Evolutionary conservation across 2,329 filamentous ascomycete species (phyloP).

Genomic region (Ceratocystis papillata): DNA sequence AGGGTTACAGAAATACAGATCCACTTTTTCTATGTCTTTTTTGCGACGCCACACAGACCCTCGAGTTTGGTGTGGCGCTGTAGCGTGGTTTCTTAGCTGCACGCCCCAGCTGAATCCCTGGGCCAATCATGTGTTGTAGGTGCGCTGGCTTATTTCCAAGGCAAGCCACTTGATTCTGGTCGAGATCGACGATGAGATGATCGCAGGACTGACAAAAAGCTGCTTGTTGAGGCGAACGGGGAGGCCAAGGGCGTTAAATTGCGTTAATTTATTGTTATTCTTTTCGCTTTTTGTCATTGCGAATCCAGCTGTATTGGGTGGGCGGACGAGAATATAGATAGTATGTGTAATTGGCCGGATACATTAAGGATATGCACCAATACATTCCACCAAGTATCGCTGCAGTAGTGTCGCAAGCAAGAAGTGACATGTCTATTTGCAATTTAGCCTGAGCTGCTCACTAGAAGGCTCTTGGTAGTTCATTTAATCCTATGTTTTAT

Average conservation of each 20-base stretch:
- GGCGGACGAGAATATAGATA: background rate
- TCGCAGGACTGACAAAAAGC: background rate
- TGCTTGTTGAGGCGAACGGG: background rate
- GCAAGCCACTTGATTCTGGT: background rate
- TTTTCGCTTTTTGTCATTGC: background rate
- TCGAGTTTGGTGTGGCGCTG: too few relatives aligned
- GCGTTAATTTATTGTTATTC: background rate
- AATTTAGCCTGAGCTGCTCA: background rate
- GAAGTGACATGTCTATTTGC: slow-evolving; percentile 1
- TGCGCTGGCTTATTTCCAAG: too few relatives aligned
- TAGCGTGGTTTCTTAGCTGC: too few relatives aligned
- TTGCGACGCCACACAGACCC: too few relatives aligned
- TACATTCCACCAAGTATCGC: background rate
- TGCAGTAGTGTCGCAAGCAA: background rate
- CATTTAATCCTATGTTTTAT: background rate
- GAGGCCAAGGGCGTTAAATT: background rate
- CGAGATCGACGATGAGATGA: background rate
- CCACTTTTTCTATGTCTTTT: too few relatives aligned
- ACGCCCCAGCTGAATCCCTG: too few relatives aligned
- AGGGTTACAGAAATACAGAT: too few relatives aligned
- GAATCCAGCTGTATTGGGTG: background rate
- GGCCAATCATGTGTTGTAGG: too few relatives aligned
- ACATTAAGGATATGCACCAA: background rate
- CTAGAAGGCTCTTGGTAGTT: background rate
- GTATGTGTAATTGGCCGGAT: background rate